Evolutionary conservation across 164 flowering plant species (phyloP), one percentile per base, ranked within the genome.

Genomic region (Vitis labrusca): DNA sequence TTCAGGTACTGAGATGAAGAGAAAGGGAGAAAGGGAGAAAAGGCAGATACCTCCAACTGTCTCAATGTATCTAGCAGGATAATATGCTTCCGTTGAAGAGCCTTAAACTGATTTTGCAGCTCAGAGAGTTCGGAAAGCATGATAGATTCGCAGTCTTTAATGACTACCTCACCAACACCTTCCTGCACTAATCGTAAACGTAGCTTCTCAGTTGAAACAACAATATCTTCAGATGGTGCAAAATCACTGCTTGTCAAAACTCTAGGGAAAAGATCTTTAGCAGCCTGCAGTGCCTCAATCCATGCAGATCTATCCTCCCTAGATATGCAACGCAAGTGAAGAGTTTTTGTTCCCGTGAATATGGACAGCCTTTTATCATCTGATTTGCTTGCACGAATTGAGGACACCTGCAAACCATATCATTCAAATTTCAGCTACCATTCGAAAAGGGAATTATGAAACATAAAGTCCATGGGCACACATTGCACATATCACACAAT

Each of bases 261-360:
- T 77, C 94, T 82, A 51, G 99, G 99, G 74, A 88, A 93, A 63
- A 83, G 88, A 74, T 93, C 98, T 81, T 95, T 95, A 53, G 95
- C 91, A 66, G 89, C 82, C 62, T 80, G 73, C 72, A 95, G 76
- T 11, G 97, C 93, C 69, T 95, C 98, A 72, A 93, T 78, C 99
- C 99, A 95, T 53, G 85, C 78, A 66, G 95, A 79, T 75, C 97
- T 88, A 73, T 91, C 97, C 50, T 91, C 97, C 80, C 86, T 85
- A 71, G 92, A 83, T 64, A 79, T 77, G 65, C 97, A 93, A 7
- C 98, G 84, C 82, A 95, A 81, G 72, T 95, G 99, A 79, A 93
- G 98, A 65, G 97, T 93, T 73, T 95, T 95, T 48, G 99, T 93
- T 68, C 99, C 99, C 1, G 95, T 85, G 76, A 89, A 95, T 74